These are phyloP conservation scores for Penicillium sp. DNA, from an alignment of 2,329 filamentous ascomycete species.

Conservation along the genomic window DNA sequence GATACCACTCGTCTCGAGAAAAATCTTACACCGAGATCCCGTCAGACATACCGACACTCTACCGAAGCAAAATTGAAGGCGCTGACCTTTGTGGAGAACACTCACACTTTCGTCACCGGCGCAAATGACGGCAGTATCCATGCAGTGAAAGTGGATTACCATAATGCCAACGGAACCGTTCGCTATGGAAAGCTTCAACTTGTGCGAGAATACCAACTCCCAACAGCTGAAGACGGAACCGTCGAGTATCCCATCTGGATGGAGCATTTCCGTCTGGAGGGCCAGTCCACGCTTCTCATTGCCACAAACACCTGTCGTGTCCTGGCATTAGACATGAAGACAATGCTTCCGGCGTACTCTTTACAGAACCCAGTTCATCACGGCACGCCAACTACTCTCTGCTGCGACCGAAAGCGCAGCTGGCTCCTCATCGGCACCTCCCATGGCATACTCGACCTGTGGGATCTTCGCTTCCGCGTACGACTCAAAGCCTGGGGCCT, in stretches of 20 bases:
- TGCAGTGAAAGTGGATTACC: slow-evolving; percentile 71
- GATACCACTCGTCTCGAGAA: slow-evolving; percentile 81
- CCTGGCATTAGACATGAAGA: slow-evolving; percentile 73
- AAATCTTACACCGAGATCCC: slow-evolving; percentile 77
- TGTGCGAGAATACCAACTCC: slow-evolving; percentile 70
- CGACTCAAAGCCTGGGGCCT: slow-evolving; percentile 82
- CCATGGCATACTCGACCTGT: slow-evolving; percentile 84
- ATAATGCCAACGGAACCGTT: slow-evolving; percentile 45
- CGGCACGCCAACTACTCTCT: slow-evolving; percentile 84
- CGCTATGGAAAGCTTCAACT: slow-evolving; percentile 71
- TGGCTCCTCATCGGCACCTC: slow-evolving; percentile 89
- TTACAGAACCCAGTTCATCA: slow-evolving; percentile 85
- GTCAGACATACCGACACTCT: slow-evolving; percentile 72
- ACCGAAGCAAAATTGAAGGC: slow-evolving; percentile 65
- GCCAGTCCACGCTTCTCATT: slow-evolving; percentile 70
- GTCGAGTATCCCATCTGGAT: slow-evolving; percentile 79
- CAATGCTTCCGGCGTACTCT: slow-evolving; percentile 71
- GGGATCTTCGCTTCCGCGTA: slow-evolving; percentile 92
- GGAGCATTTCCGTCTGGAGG: slow-evolving; percentile 79
- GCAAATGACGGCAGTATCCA: slow-evolving; percentile 84
- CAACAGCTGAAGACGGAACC: slow-evolving; percentile 23
- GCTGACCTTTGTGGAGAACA: slow-evolving; percentile 84
- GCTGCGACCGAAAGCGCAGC: slow-evolving; percentile 71
- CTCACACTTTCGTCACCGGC: slow-evolving; percentile 84
- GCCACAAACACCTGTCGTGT: slow-evolving; percentile 80